Evolutionary conservation across 306 rosid genomes (phyloP), one percentile per base, ranked within the genome.

Genomic region (Begonia peltatifolia): DNA sequence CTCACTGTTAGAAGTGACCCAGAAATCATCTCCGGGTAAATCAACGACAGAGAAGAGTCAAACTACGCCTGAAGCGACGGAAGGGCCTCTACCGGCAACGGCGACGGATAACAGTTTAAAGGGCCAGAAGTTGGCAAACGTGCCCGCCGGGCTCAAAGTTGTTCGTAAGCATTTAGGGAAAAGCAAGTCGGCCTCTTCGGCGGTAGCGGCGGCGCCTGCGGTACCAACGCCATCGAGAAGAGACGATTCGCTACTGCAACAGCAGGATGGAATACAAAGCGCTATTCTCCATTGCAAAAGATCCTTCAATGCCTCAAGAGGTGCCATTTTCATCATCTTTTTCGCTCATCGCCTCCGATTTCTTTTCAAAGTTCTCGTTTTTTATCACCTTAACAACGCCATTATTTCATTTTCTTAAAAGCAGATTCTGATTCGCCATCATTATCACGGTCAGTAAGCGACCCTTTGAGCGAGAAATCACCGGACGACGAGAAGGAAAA

Each of bases 251-350:
- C 79, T 92, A 38, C 61, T 86, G 66, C 94, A 83, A 72, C 99
- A 92, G 44, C 96, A 92, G 62, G 99, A 92, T 63, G 94, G 88
- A 15, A 92, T 92, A 68, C 99, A 92, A 55, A 77, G 99, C 46
- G 99, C 99, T 63, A 92, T 92, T 60, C 70, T 92, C 48, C 99
- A 92, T 57, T 92, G 99, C 81, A 92, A 92, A 70, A 79, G 84
- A 13, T 86, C 99, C 57, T 92, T 92, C 82, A 81, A 83, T 64
- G 94, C 93, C 1, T 74, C 80, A 0, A 68, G 83, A 79, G 95
- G 97, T 44, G 65, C 4, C 20, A 5, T 2, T 50, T 12, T 10
- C 62, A 6, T n/a, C 9, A 14, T 14, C 52, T 20, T 20, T 20
- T 20, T 20, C 23, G 23, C 23, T 20, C 23, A 20, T 20, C 23